phyloP scores from a whole-genome alignment of 1,139 yeast species.

The Geotrichum macrosporum region DNA sequence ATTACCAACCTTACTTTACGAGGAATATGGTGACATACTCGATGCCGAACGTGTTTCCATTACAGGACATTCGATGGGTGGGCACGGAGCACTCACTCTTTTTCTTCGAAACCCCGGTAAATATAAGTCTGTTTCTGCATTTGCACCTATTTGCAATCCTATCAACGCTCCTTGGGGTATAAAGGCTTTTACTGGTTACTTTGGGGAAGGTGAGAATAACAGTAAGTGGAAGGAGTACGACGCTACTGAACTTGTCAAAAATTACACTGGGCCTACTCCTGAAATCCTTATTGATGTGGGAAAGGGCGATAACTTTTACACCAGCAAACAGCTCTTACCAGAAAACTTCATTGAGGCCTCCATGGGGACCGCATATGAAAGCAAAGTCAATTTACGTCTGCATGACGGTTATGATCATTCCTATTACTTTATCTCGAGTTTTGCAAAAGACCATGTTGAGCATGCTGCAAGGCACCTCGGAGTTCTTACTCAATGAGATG shows the following conservation, averaged over 20 bases:
- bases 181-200: constrained; percentile 74
- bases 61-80: constrained; percentile 98
- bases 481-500: constrained; percentile 14
- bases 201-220: constrained; percentile 53
- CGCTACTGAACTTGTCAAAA: constrained; percentile 67
- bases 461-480: constrained; percentile 74
- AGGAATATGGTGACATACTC: constrained; percentile 38
- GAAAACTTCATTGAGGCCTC: constrained; percentile 68
- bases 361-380: constrained; percentile 55
- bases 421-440: constrained; percentile 77
- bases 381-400: constrained; percentile 54
- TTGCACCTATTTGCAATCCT: constrained; percentile 87
- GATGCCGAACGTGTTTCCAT: constrained; percentile 62
- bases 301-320: constrained; percentile 64
- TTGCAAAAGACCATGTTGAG: constrained; percentile 77
- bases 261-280: constrained; percentile 50
- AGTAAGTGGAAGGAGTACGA: constrained; percentile 69
- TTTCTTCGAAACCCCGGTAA: constrained; percentile 68
- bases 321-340: constrained; percentile 68
- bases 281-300: constrained; percentile 84
- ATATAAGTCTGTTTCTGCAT: constrained; percentile 82
- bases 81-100: constrained; percentile 83
- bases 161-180: constrained; percentile 75
- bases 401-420: constrained; percentile 91
- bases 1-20: constrained; percentile 50